Conservation (phyloP, 2,329 filamentous ascomycete genomes). For the Verticillium tricorpus region DNA sequence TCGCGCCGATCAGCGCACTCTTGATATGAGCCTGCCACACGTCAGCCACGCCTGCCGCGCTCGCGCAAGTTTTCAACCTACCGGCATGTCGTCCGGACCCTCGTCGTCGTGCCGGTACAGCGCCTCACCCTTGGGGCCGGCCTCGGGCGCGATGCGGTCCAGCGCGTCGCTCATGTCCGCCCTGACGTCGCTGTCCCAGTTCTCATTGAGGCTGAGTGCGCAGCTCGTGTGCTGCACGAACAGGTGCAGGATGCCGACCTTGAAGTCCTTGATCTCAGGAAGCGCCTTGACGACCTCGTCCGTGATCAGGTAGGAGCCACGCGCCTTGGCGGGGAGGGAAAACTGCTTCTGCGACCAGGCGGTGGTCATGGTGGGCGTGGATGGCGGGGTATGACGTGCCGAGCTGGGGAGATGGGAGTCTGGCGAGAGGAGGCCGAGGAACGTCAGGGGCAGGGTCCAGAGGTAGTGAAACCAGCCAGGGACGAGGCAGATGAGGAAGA, state of each 20-base stretch:
- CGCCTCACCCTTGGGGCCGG: conserved; percentile 64
- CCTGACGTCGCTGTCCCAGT: conserved; percentile 79
- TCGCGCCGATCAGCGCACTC: conserved; percentile 81
- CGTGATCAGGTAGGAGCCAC: conserved; percentile 88
- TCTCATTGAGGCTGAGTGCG: conserved; percentile 89
- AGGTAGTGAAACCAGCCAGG: conserved; percentile 48
- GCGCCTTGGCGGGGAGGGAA: conserved; percentile 67
- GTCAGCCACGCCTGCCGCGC: conserved; percentile 3
- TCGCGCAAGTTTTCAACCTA: conserved; percentile 26
- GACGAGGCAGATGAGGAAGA: conserved; percentile 48
- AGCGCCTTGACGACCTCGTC: conserved; percentile 65
- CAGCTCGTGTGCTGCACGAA: conserved; percentile 96
- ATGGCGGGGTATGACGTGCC: conserved; percentile 15
- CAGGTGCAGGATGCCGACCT: conserved; percentile 79
- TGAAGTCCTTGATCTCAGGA: conserved; percentile 78
- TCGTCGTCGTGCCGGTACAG: conserved; percentile 86
- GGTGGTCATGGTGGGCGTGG: conserved; percentile 41
- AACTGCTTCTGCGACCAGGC: conserved; percentile 86
- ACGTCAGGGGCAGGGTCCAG: conserved; percentile 41
- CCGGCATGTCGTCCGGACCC: conserved; percentile 91
- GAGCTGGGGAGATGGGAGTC: conserved; percentile 15
- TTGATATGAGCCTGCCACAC: conserved; percentile 79
- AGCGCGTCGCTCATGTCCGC: conserved; percentile 91
- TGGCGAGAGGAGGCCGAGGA: conserved; percentile 26
- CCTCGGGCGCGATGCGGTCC: conserved; percentile 80